Evolutionary conservation across 2,329 filamentous ascomycete genomes (phyloP), one percentile per base, ranked within the genome.

Genomic region (Elsinoe batatas): DNA sequence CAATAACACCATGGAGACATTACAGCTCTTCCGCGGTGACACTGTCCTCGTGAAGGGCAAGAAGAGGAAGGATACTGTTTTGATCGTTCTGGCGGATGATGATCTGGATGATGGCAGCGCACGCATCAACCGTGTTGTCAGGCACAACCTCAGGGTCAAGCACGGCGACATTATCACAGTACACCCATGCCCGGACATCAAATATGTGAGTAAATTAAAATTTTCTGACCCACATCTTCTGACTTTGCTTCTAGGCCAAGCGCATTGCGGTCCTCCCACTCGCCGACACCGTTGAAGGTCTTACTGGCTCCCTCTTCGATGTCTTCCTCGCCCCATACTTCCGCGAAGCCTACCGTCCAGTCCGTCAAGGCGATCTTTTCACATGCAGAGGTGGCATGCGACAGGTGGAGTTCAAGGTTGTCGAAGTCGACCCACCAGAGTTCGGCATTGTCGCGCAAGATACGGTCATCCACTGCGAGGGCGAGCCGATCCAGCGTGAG

Each of bases 301-400:
- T 98, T 59, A 97, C 94, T 60, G 93, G 93, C 66, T 97, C 91
- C 43, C 83, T 98, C 61, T 98, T 98, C 76, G 93, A 98, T 68
- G 93, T 97, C 66, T 98, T 94, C 83, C 90, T 98, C 63, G 93
- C 93, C 58, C 93, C 93, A 67, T 98, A 98, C 79, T 98, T 98
- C 85, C 89, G 91, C 67, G 93, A 98, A 80, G 91, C 93, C 61
- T 98, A 98, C 79, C 83, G 93, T 71, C 93, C 93, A 56, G 90
- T 98, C 59, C 86, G 91, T 71, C 93, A 97, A 79, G 93, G 93
- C 66, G 93, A 98, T 69, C 82, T 96, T 57, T 98, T 98, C 80
- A 96, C 91, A 71, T 89, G 93, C 59, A 87, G 93, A 67, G 93
- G 91, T 75, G 91, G 91, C 70, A 98, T 98, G 93, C 85, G 93